These are phyloP conservation scores for Lagenidium giganteum DNA, from an alignment of 352 stramenopile species.

Conservation along the genomic window DNA sequence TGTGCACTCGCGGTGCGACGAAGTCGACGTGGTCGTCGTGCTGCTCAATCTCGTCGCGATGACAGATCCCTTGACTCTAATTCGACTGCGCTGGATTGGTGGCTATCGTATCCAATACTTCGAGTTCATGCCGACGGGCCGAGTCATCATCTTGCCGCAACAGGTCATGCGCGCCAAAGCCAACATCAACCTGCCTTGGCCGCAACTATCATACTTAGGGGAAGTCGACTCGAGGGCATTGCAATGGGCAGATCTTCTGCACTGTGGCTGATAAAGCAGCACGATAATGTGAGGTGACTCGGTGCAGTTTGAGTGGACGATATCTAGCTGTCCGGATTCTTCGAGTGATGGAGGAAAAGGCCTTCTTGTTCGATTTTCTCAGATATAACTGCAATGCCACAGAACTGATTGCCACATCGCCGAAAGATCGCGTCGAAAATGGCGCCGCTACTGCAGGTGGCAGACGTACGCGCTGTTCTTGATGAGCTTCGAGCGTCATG, in stretches of 20 bases:
- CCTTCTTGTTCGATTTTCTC: too few species aligned
- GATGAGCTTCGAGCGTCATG: too few species aligned
- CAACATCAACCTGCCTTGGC: conserved; percentile 9
- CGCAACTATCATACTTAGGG: neutral
- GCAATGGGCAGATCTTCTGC: conserved; percentile 11
- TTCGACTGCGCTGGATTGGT: neutral
- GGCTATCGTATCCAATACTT: conserved; percentile 1
- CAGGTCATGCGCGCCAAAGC: neutral
- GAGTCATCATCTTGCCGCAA: conserved; percentile 5
- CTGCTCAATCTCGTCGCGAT: neutral
- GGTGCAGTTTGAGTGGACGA: too few species aligned
- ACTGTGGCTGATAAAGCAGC: conserved; percentile 1
- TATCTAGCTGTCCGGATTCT: too few species aligned
- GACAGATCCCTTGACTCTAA: neutral
- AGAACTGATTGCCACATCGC: too few species aligned
- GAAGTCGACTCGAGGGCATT: conserved; percentile 6
- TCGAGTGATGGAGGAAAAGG: too few species aligned
- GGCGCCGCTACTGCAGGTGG: too few species aligned
- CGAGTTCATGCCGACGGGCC: conserved; percentile 3
- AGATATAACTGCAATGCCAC: too few species aligned
- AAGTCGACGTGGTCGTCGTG: neutral
- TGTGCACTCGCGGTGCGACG: neutral
- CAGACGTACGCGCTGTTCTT: too few species aligned
- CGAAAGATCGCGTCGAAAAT: too few species aligned
- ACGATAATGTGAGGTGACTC: too few species aligned